Conservation (phyloP, 2,329 filamentous ascomycete genomes). For the Arthrobotrys entomopaga region DNA sequence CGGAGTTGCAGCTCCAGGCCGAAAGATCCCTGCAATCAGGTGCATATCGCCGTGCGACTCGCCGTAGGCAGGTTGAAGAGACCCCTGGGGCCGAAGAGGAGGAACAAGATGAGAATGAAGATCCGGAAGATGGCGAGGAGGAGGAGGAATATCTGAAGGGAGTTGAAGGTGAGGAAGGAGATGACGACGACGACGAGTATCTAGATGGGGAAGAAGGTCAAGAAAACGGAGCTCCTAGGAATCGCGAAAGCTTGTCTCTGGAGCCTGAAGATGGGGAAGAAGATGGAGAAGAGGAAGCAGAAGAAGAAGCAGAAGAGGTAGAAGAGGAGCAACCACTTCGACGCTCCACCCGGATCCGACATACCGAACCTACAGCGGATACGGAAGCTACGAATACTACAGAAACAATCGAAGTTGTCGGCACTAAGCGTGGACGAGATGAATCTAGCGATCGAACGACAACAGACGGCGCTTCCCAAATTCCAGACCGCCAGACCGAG, state of each 20-base stretch:
- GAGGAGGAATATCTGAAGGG: slow-evolving; percentile 29
- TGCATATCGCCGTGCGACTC: slow-evolving; percentile 39
- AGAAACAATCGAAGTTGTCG: slow-evolving; percentile 39
- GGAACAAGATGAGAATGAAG: slow-evolving; percentile 11
- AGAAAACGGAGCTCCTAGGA: too few relatives aligned
- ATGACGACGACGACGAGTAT: slow-evolving; percentile 12
- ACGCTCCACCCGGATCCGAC: slow-evolving; percentile 40
- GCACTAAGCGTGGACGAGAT: slow-evolving; percentile 41
- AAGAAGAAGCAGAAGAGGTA: slow-evolving; percentile 19
- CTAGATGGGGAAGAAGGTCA: slow-evolving; percentile 14
- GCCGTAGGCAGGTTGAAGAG: slow-evolving; percentile 46
- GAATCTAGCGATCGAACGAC: slow-evolving; percentile 44
- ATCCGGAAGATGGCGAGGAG: slow-evolving; percentile 5
- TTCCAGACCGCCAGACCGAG: slow-evolving; percentile 35
- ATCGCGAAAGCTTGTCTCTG: too few relatives aligned
- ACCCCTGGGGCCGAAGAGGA: slow-evolving; percentile 29
- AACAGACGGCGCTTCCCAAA: slow-evolving; percentile 26
- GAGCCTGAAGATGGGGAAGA: slow-evolving; percentile 2
- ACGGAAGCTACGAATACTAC: slow-evolving; percentile 10
- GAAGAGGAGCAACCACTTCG: slow-evolving; percentile 34
- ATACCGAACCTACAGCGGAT: slow-evolving; percentile 13
- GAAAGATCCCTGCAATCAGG: slow-evolving; percentile 41
- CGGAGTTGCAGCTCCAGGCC: slow-evolving; percentile 41
- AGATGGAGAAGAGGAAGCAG: slow-evolving; percentile 10
- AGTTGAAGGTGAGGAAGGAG: slow-evolving; percentile 16